Conservation (phyloP, 345 rosid species). For the Dovyalis caffra region DNA sequence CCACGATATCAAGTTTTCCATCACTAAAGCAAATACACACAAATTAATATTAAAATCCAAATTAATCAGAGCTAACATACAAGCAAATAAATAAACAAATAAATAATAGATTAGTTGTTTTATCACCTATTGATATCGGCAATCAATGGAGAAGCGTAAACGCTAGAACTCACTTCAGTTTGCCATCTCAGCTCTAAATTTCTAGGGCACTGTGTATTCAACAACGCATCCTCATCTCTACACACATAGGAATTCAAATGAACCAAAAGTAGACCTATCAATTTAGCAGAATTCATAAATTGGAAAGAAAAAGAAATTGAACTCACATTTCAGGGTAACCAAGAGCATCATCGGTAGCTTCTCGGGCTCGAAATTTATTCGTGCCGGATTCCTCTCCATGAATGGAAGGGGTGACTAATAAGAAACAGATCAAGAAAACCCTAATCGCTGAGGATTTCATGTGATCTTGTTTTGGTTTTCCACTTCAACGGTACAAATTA, state of each 20-base stretch:
- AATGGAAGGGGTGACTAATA: constrained; percentile 28
- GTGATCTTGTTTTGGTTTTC: constrained; percentile 19
- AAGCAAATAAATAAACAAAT: background rate
- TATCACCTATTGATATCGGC: constrained; percentile 89
- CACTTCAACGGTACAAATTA: background rate
- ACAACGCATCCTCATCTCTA: constrained; percentile 84
- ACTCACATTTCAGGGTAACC: constrained; percentile 76
- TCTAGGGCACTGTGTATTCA: constrained; percentile 91
- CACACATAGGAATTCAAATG: constrained; percentile 9
- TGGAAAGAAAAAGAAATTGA: constrained; percentile 1
- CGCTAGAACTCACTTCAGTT: constrained; percentile 95
- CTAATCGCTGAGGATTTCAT: constrained; percentile 43
- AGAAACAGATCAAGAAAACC: constrained; percentile 42
- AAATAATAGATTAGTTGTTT: background rate
- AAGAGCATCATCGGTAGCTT: constrained; percentile 73
- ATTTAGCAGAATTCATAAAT: background rate
- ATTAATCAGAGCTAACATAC: background rate
- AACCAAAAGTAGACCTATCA: background rate
- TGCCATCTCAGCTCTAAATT: constrained; percentile 98
- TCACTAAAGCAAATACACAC: constrained; percentile 49
- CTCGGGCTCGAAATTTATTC: constrained; percentile 76
- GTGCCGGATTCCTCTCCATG: constrained; percentile 43
- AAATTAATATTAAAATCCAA: background rate
- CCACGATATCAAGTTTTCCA: constrained; percentile 96
- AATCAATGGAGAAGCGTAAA: constrained; percentile 87